These are phyloP conservation scores for Metarhizium rileyi DNA, from an alignment of 2,329 filamentous ascomycete genomes.

Conservation along the genomic window DNA sequence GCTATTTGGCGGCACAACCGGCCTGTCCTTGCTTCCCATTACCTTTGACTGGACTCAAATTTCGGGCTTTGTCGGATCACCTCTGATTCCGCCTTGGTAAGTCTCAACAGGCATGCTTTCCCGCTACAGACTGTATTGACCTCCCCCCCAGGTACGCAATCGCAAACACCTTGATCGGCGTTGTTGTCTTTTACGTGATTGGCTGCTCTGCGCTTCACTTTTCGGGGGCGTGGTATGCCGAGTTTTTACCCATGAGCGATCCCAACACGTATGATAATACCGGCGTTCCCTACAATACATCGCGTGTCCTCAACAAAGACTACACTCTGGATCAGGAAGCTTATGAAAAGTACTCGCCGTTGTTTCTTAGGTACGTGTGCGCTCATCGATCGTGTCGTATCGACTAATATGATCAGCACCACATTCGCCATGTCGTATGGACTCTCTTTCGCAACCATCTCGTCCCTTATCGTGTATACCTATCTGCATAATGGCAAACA, in stretches of 20 bases:
- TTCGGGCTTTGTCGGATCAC: conserved; percentile 57
- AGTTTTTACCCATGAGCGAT: conserved; percentile 61
- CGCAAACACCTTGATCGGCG: conserved; percentile 60
- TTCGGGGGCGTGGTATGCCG: conserved; percentile 52
- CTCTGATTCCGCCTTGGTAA: conserved; percentile 59
- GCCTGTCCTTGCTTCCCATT: conserved; percentile 58
- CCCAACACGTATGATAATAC: conserved; percentile 64
- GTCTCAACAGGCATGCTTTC: conserved; percentile 8
- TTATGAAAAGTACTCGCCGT: conserved; percentile 57
- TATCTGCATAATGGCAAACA: conserved; percentile 56
- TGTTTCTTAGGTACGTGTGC: conserved; percentile 46
- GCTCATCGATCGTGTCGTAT: neutral
- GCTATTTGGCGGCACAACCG: conserved; percentile 59
- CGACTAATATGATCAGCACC: conserved; percentile 36
- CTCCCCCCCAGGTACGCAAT: conserved; percentile 50
- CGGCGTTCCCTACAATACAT: conserved; percentile 53
- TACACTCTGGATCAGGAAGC: conserved; percentile 53
- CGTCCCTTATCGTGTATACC: conserved; percentile 59
- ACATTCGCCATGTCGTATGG: conserved; percentile 63
- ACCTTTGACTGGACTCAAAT: conserved; percentile 73
- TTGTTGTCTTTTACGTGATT: conserved; percentile 56
- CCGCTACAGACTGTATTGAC: neutral
- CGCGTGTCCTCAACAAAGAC: conserved; percentile 49
- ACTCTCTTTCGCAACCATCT: conserved; percentile 61
- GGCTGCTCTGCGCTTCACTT: conserved; percentile 53